Conservation (phyloP, 1,284 basidiomycete species). For the Ustilago lituana region DNA sequence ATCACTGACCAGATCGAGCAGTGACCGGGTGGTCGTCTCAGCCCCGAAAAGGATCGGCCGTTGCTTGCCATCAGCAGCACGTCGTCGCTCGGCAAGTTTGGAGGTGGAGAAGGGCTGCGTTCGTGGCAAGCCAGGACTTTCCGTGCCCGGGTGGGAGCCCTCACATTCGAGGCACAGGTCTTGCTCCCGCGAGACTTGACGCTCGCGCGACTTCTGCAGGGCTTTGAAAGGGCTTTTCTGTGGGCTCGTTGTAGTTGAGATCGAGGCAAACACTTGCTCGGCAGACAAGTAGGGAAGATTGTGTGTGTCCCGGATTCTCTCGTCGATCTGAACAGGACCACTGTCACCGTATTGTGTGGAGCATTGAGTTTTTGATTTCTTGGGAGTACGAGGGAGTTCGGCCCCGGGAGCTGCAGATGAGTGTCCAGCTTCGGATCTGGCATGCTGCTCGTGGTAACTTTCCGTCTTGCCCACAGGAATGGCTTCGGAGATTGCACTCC, state of each 20-base stretch:
- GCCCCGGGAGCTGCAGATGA: neutral
- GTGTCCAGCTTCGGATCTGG: neutral
- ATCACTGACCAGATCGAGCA: slow-evolving; percentile 26
- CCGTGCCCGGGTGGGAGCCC: neutral
- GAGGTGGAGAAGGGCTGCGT: slow-evolving; percentile 34
- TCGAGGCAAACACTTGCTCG: slow-evolving; percentile 32
- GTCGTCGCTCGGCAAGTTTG: slow-evolving; percentile 29
- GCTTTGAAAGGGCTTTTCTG: slow-evolving; percentile 34
- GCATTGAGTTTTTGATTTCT: neutral
- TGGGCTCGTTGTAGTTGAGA: slow-evolving; percentile 10
- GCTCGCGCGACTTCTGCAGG: slow-evolving; percentile 22
- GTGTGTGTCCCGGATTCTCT: neutral
- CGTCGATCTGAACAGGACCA: neutral
- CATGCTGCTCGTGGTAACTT: neutral
- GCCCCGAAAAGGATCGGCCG: slow-evolving; percentile 22
- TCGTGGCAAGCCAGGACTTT: slow-evolving; percentile 13
- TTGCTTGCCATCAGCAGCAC: neutral
- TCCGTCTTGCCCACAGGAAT: neutral
- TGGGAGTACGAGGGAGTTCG: slow-evolving; percentile 10
- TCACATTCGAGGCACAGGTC: neutral
- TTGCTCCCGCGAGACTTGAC: slow-evolving; percentile 9
- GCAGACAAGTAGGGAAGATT: slow-evolving; percentile 17
- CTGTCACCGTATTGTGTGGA: neutral
- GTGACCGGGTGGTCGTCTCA: slow-evolving; percentile 20
- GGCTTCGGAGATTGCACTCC: neutral